Base-by-base conservation (phyloP, 345 rosid genomes). In the Ceriops zippeliana region DNA sequence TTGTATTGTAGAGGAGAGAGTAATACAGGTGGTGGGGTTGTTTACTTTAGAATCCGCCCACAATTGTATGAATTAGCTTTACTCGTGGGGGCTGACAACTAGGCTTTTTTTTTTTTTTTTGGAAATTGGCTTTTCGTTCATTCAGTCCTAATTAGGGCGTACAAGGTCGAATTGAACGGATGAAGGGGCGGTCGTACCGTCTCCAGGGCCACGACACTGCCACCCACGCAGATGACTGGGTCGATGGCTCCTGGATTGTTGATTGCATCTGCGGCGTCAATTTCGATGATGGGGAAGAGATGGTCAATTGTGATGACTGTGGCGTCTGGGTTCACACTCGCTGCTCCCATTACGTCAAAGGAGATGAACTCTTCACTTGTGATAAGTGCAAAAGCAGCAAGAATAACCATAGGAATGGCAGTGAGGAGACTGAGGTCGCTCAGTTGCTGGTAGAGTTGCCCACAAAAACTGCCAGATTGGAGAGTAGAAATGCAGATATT, bases 281-380 rank as follows among this genome's bases (percentile, higher is more conserved):
- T 65, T 95, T 86, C 22, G 99, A 95, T 56, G 97, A 95, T 62
- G 99, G 99, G 15, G 92, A 91, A 71, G 97, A 95, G 87, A 95
- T 95, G 99, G 97, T 95, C 62, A 90, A 91, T 71, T 95, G 99
- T 61, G 99, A 91, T 13, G 99, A 91, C 79, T 95, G 97, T 61
- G 96, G 97, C 42, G 96, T 91, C 28, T 93, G 98, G 98, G 98
- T 91, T 32, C 99, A 95, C 75, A 91, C 99, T 4, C 89, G 97
- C 56, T 95, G 99, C 63, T 95, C 96, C 0, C 81, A 86, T 67
- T 95, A 89, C 31, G 92, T 86, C 20, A 91, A 91, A 77, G 89
- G 91, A 7, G 96, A 95, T 28, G 92, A 88, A 61, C 76, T 77
- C 31, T 95, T 95, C 70, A 79, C 91, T n/a, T 95, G 99, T 52